Base-by-base conservation (phyloP, 176 grass and related monocot species). In the Guadua angustifolia region DNA sequence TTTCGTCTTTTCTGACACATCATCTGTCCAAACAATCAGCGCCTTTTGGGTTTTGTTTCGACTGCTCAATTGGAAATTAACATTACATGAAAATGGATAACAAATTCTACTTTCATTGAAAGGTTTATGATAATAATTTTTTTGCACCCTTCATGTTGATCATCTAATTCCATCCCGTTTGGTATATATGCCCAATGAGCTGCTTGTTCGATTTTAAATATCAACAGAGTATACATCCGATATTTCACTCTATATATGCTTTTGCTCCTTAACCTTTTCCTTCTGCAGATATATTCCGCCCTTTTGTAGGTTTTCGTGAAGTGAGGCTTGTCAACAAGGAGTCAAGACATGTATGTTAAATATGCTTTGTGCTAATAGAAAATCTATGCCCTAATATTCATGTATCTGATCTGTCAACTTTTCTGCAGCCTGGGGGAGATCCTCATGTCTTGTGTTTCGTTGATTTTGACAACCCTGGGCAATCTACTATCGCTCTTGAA, bases 291-390 rank as follows among this genome's bases (percentile, higher is more conserved):
- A 96, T 99, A 83, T 99, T 99, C 63, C 97, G 97, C 78, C 97
- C 97, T 82, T 99, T 99, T 92, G 97, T 99, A 77, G 97, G 97
- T 75, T 99, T 95, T n/a, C 93, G 84, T 80, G 97, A 99, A 86
- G 97, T 99, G 50, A 91, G 97, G 75, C 93, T 99, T 86, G 93
- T 99, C 78, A 99, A 95, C 83, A 99, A 99, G 81, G 97, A 99
- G 87, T 91, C 93, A 24, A 92, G 90, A 95, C 91, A 95, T 40
- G 96, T 99, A 92, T 86, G 89, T 88, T 57, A 60, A 83, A 45
- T 61, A 49, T 62, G 33, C 13, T 77, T 52, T 73, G 25, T 38
- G 3, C 50, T 42, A 49, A 52, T 15, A 89, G 6, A 88, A 57
- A 62, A 43, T 21, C 21, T 73, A 0, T 65, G 52, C 46, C 50